phyloP scores from a whole-genome alignment of 2,329 filamentous ascomycete species.

The Byssothecium circinans region DNA sequence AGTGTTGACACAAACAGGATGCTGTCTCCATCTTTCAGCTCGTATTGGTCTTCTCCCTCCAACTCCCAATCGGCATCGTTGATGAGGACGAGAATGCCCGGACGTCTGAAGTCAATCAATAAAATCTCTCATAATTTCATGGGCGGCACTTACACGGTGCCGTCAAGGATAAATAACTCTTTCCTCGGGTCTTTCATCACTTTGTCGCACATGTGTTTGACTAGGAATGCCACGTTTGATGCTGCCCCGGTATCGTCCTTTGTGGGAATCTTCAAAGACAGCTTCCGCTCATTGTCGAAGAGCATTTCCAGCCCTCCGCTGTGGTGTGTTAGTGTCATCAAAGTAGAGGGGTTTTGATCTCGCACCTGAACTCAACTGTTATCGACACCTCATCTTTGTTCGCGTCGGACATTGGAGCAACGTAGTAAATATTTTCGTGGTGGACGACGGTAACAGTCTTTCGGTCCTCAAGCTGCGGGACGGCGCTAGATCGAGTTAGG shows the following conservation, averaged over 20 bases:
- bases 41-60: slow-evolving; percentile 89
- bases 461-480: too few relatives aligned
- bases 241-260: slow-evolving; percentile 61
- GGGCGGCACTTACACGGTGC: slow-evolving; percentile 71
- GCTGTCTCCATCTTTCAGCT: slow-evolving; percentile 78
- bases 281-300: slow-evolving; percentile 79
- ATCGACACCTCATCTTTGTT: slow-evolving; percentile 53
- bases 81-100: slow-evolving; percentile 92
- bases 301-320: slow-evolving; percentile 92
- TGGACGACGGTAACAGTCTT: not conserved
- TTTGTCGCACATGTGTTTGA: slow-evolving; percentile 76
- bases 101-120: slow-evolving; percentile 64
- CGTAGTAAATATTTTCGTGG: not conserved
- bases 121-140: not conserved
- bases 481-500: not conserved
- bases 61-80: slow-evolving; percentile 99
- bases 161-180: slow-evolving; percentile 87
- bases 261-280: slow-evolving; percentile 69
- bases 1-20: slow-evolving; percentile 96
- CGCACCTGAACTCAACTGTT: slow-evolving; percentile 74
- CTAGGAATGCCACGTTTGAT: slow-evolving; percentile 66
- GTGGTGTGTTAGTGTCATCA: slow-evolving; percentile 11
- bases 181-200: slow-evolving; percentile 82
- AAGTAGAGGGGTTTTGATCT: slow-evolving; percentile 1
- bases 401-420: slow-evolving; percentile 3